These are phyloP conservation scores for Omphalea diandra DNA, from an alignment of 441 rosid genomes.

Conservation along the genomic window DNA sequence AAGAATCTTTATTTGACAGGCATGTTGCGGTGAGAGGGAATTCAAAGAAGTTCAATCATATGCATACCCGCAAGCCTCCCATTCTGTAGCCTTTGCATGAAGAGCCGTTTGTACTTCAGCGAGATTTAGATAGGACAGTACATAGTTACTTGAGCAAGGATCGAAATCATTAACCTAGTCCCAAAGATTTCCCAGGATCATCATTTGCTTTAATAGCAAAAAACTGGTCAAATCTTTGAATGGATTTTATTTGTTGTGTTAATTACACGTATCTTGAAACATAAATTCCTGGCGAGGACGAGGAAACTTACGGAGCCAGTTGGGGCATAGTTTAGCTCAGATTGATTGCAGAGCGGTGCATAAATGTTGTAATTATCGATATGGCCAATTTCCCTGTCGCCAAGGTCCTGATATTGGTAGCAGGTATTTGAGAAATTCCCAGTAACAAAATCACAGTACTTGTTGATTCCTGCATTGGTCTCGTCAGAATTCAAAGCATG, in stretches of 20 bases:
- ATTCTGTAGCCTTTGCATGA: slow-evolving; percentile 34
- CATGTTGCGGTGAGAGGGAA: too few species aligned
- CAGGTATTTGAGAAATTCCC: slow-evolving; percentile 28
- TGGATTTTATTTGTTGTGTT: too few species aligned
- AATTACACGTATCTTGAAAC: background rate
- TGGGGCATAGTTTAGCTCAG: slow-evolving; percentile 5
- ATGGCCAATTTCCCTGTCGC: slow-evolving; percentile 13
- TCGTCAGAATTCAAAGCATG: slow-evolving; percentile 44
- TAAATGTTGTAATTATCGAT: slow-evolving; percentile 42
- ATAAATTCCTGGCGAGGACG: background rate
- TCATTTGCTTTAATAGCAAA: background rate
- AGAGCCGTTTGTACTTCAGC: slow-evolving; percentile 41
- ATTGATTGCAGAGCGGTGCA: slow-evolving; percentile 32
- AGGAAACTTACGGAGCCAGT: slow-evolving; percentile 26
- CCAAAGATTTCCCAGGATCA: background rate
- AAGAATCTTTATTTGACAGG: too few species aligned
- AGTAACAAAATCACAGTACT: slow-evolving; percentile 30
- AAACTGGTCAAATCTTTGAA: background rate
- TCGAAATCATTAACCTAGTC: slow-evolving; percentile 32
- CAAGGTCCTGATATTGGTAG: slow-evolving; percentile 1
- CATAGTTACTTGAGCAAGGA: slow-evolving; percentile 37
- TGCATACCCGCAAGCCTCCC: slow-evolving; percentile 39
- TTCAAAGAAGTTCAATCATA: background rate
- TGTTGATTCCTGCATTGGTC: slow-evolving; percentile 31
- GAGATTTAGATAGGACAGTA: slow-evolving; percentile 34